Conservation (phyloP, 2,329 filamentous ascomycete species). For the Fusarium falciforme region DNA sequence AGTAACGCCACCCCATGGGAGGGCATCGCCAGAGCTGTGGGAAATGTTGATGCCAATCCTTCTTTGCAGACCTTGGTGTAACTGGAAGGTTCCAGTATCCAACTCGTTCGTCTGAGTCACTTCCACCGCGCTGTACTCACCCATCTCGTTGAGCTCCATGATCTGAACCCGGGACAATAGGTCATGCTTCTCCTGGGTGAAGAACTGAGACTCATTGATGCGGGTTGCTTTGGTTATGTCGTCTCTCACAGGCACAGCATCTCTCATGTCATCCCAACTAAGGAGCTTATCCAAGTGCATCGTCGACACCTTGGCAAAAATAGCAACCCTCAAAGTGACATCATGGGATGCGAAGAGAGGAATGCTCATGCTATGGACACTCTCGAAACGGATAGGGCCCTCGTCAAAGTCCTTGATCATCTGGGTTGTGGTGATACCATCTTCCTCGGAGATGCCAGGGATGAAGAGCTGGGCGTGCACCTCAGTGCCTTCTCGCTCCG, state of each 20-base stretch:
- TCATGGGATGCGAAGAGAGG: conserved; percentile 78
- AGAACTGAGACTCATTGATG: conserved; percentile 92
- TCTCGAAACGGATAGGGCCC: conserved; percentile 91
- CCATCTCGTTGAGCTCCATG: conserved; percentile 89
- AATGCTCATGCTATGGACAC: conserved; percentile 97
- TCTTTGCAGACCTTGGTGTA: conserved; percentile 94
- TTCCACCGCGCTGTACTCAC: conserved; percentile 91
- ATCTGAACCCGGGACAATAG: conserved; percentile 89
- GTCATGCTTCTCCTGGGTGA: conserved; percentile 92
- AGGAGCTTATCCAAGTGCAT: conserved; percentile 98
- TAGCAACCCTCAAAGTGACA: conserved; percentile 83
- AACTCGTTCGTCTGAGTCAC: conserved; percentile 87
- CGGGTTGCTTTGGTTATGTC: conserved; percentile 70
- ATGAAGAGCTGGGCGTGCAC: conserved; percentile 98
- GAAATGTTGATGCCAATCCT: conserved; percentile 89
- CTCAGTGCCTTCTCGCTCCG: conserved; percentile 93
- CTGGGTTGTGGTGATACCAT: conserved; percentile 92
- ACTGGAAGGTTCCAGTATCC: conserved; percentile 90
- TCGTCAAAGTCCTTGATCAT: conserved; percentile 96
- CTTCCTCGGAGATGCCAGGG: conserved; percentile 88
- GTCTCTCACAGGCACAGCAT: conserved; percentile 70
- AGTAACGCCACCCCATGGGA: conserved; percentile 89
- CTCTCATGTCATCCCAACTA: conserved; percentile 99
- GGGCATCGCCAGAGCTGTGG: conserved; percentile 86
- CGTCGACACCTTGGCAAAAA: conserved; percentile 89